These are phyloP conservation scores for Phytophthora sp. DNA, from an alignment of 352 stramenopile species.

Conservation along the genomic window DNA sequence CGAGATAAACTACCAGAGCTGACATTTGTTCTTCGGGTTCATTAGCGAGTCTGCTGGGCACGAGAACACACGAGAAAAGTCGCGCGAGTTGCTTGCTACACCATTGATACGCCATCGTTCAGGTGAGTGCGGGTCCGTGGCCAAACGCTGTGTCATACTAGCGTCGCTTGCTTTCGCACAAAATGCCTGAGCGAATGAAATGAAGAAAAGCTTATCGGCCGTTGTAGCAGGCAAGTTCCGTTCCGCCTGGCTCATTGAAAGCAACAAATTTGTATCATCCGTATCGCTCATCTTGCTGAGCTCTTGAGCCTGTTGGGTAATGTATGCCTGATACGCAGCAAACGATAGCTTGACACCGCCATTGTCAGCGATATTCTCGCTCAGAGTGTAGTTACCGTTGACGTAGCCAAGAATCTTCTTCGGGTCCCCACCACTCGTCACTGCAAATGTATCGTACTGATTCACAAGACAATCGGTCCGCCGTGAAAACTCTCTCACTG, in stretches of 20 bases:
- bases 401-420: constrained; percentile 61
- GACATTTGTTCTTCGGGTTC: constrained; percentile 74
- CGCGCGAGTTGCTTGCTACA: constrained; percentile 74
- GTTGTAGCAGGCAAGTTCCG: constrained; percentile 15
- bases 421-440: constrained; percentile 47
- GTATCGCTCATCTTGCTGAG: constrained; percentile 30
- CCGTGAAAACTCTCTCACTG: constrained; percentile 72
- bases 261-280: constrained; percentile 11
- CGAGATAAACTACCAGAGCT: constrained; percentile 63
- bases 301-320: constrained; percentile 25
- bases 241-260: constrained; percentile 22
- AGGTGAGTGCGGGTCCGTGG: constrained; percentile 69
- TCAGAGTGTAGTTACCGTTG: constrained; percentile 80
- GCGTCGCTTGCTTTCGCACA: constrained; percentile 72
- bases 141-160: constrained; percentile 51
- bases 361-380: constrained; percentile 88
- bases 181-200: constrained; percentile 79
- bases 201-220: constrained; percentile 74
- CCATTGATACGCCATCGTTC: constrained; percentile 82
- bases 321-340: constrained; percentile 54
- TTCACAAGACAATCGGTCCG: constrained; percentile 69
- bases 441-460: constrained; percentile 60
- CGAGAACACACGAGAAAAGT: constrained; percentile 69
- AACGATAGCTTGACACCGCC: constrained; percentile 80
- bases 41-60: constrained; percentile 63